These are phyloP conservation scores for Naganishia albida DNA, from an alignment of 1,284 basidiomycete genomes.

Conservation along the genomic window DNA sequence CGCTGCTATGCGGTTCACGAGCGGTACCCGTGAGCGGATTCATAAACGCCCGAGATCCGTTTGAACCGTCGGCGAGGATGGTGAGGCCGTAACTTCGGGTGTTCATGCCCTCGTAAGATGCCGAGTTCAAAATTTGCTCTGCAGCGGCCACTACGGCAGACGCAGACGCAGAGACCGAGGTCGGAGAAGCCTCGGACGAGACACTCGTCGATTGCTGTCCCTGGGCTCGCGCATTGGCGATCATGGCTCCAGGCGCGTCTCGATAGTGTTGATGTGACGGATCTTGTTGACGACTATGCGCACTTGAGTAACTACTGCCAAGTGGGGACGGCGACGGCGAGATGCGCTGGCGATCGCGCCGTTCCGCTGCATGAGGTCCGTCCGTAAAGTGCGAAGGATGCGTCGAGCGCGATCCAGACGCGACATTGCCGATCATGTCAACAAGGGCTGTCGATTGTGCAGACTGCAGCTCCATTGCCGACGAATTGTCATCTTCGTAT, in stretches of 20 bases:
- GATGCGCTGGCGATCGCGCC: constrained; percentile 20
- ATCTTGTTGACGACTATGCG: neutral
- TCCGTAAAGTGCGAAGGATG: neutral
- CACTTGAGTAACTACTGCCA: constrained; percentile 5
- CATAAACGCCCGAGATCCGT: constrained; percentile 25
- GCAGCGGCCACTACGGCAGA: constrained; percentile 2
- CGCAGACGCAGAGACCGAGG: neutral
- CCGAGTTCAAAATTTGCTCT: constrained; percentile 19
- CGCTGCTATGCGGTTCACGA: constrained; percentile 23
- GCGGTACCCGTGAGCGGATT: constrained; percentile 22
- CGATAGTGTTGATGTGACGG: neutral
- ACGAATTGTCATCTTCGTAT: constrained; percentile 12
- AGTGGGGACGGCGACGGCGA: constrained; percentile 6
- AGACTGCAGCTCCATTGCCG: neutral
- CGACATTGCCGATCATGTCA: neutral
- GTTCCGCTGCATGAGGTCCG: neutral
- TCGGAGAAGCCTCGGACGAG: constrained; percentile 6
- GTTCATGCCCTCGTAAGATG: constrained; percentile 27
- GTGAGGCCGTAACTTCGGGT: constrained; percentile 26
- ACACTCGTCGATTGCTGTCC: constrained; percentile 14
- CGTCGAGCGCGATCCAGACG: neutral
- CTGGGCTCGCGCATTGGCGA: neutral
- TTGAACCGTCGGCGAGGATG: constrained; percentile 24
- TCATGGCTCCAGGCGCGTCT: neutral
- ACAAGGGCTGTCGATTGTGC: neutral